Conservation (phyloP, 2,329 filamentous ascomycete species). For the Cephalotrichum gorgonifer region DNA sequence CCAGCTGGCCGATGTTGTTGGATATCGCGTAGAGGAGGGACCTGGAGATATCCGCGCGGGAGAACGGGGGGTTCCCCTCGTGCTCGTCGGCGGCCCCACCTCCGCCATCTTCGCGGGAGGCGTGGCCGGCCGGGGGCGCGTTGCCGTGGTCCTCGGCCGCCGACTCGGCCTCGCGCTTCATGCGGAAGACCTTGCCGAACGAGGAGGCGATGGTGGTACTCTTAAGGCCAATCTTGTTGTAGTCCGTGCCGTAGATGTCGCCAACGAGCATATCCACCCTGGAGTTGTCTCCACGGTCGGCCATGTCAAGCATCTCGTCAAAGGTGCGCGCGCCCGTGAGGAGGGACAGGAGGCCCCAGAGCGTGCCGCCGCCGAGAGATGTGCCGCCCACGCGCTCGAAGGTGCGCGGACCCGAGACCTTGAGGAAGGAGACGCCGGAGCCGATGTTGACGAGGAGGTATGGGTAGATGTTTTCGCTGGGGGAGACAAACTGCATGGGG, state of each 20-base stretch:
- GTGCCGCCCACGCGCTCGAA: constrained; percentile 91
- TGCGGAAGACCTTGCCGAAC: constrained; percentile 92
- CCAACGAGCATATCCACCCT: constrained; percentile 95
- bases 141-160: constrained; percentile 60
- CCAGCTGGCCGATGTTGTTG: constrained; percentile 97
- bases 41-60: constrained; percentile 74
- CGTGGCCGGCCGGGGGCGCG: constrained; percentile 4
- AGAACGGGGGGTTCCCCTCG: constrained; percentile 47
- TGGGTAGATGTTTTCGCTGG: constrained; percentile 76
- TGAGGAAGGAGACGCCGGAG: constrained; percentile 93
- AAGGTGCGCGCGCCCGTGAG: constrained; percentile 92
- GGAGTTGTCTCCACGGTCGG: constrained; percentile 82
- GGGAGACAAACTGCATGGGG: constrained; percentile 79
- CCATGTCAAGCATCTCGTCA: constrained; percentile 91
- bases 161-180: constrained; percentile 75
- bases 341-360: constrained; percentile 88
- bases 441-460: constrained; percentile 98
- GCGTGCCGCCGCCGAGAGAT: constrained; percentile 88
- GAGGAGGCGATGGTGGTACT: constrained; percentile 91
- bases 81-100: constrained; percentile 6
- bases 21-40: constrained; percentile 90
- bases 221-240: constrained; percentile 92
- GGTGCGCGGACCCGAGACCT: constrained; percentile 79
- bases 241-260: constrained; percentile 94
- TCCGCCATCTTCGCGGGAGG: not conserved